Evolutionary conservation across 306 rosid genomes (phyloP), one percentile per base, ranked within the genome.

Genomic region (Rubus parviflorus): DNA sequence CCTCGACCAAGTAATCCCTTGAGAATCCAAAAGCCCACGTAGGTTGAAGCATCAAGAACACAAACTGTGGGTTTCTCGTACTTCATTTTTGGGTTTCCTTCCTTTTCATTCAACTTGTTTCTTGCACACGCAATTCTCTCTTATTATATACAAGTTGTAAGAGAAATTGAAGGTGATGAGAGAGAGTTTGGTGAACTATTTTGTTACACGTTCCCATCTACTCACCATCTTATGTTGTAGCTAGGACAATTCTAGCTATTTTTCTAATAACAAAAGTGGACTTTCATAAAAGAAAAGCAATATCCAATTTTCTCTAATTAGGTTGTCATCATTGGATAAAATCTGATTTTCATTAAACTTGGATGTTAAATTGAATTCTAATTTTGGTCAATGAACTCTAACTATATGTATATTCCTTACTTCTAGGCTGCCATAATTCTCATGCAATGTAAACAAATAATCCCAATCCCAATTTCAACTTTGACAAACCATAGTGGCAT

Each of bases 21-120:
- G 56, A 84, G 77, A 46, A 86, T 76, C 89, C 89, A 83, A 25
- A 86, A 86, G n/a, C 89, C 89, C 30, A 86, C 87, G 30, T 83
- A 86, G 66, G 77, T 74, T 46, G 89, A 86, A 19, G 89, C 87
- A 65, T 83, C 89, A 49, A 86, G 83, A 77, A 86, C 89, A 48
- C 89, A 86, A 51, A 80, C 79, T 22, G 23, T 22, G 11, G 80
- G 81, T 61, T 66, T 83, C 47, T 19, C 46, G 25, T 0, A 67
- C 8, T 77, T 83, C 87, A 86, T 86, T 83, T 58, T 53, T 10
- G 4, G 1, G 58, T 7, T 48, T 52, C 38, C 22, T 48, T 52
- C 38, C 22, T 67, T 38, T 66, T 22, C 8, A 3, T 57, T 11
- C 53, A 42, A 19, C 19, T 42, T 30, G 17, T 14, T 25, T 22